Conservation (phyloP, 2,329 filamentous ascomycete genomes). For the Aurifilum marmelostoma region DNA sequence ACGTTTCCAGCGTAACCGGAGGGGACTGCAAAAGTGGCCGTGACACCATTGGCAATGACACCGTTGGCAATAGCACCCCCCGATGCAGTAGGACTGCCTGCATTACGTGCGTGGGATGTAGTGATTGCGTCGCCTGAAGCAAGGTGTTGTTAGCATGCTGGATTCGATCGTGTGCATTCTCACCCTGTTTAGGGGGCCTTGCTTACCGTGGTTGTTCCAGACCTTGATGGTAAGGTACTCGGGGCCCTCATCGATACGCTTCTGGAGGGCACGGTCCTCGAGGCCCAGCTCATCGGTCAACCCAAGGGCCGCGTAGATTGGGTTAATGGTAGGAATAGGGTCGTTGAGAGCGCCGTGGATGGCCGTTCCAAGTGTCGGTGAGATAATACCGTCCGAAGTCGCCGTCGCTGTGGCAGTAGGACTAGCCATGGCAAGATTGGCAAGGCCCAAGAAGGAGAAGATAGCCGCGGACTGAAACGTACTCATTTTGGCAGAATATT, state of each 20-base stretch:
- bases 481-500: background rate
- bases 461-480: background rate
- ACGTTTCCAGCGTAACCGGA: constrained; percentile 33
- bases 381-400: background rate
- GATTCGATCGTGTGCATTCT: background rate
- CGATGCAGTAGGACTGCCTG: constrained; percentile 20
- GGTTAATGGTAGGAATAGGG: constrained; percentile 7
- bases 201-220: constrained; percentile 12
- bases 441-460: background rate
- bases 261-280: background rate
- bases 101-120: constrained; percentile 29
- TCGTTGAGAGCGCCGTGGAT: constrained; percentile 7
- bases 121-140: constrained; percentile 23
- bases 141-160: background rate
- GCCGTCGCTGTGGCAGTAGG: background rate
- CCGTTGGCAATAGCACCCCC: constrained; percentile 26
- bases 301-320: background rate
- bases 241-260: background rate
- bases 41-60: constrained; percentile 23
- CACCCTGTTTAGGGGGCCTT: background rate
- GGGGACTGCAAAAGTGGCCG: constrained; percentile 29
- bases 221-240: constrained; percentile 20
- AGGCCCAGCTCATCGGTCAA: constrained; percentile 1
- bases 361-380: constrained; percentile 2
- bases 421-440: background rate